A percentile compares a stretch with the other conserved stretches of the same genome.
Evolutionary conservation across 129 eudicot species (phyloP).

Genomic region (Gnaphalium uliginosum): DNA sequence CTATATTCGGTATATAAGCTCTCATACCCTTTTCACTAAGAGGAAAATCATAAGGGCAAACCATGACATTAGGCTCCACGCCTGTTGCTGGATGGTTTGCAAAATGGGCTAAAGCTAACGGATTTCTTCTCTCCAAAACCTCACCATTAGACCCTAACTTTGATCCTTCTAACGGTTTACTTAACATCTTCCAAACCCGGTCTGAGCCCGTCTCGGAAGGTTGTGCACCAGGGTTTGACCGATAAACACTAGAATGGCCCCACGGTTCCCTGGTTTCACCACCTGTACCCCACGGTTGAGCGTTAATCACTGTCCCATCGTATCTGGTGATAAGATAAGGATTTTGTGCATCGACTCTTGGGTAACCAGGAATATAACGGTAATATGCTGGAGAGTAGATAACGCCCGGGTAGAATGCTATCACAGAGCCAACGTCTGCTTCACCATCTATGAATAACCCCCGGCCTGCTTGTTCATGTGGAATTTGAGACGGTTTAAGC

Average conservation of each 20-base stretch:
- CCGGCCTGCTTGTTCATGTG: slow-evolving; percentile 83
- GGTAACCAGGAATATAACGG: slow-evolving; percentile 93
- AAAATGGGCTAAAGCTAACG: slow-evolving; percentile 82
- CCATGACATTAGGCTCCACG: slow-evolving; percentile 77
- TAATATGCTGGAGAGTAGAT: slow-evolving; percentile 93
- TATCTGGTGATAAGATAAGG: slow-evolving; percentile 87
- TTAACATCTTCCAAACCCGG: slow-evolving; percentile 84
- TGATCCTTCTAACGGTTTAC: slow-evolving; percentile 73
- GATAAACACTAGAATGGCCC: slow-evolving; percentile 48
- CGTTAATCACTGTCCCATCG: slow-evolving; percentile 88
- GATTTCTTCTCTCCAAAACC: slow-evolving; percentile 79
- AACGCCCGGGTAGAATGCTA: slow-evolving; percentile 90
- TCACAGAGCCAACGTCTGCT: slow-evolving; percentile 81
- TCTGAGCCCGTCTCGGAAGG: slow-evolving; percentile 64
- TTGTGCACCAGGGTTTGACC: slow-evolving; percentile 26
- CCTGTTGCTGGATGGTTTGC: slow-evolving; percentile 81
- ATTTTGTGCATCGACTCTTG: slow-evolving; percentile 74
- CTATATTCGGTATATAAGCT: slow-evolving; percentile 67
- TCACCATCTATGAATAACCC: slow-evolving; percentile 84
- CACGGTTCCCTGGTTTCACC: slow-evolving; percentile 69
- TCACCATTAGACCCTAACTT: slow-evolving; percentile 46
- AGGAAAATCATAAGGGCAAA: slow-evolving; percentile 86
- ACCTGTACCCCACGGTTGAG: slow-evolving; percentile 91
- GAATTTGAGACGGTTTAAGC: slow-evolving; percentile 75
- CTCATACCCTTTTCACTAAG: slow-evolving; percentile 70